Base-by-base conservation (phyloP, 2,329 filamentous ascomycete species). In the Microcera coccophila region DNA sequence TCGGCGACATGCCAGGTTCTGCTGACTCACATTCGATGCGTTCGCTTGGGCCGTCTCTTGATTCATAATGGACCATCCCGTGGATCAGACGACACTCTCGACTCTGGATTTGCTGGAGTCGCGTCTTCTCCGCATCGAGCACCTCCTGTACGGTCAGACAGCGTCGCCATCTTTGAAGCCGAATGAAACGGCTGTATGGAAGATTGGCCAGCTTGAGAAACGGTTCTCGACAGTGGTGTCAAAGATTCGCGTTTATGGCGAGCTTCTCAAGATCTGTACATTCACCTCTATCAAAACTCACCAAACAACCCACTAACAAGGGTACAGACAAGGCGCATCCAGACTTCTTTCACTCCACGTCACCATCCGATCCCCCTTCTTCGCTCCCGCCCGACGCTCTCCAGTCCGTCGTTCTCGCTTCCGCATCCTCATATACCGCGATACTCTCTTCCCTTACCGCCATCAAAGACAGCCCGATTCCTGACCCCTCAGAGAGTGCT, bases 211-310 rank as follows among this genome's bases (percentile, higher is more conserved):
- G 29, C 68, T 82, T 1, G 77, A 82, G 52, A 69, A 68, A 39
- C 75, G 76, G 19, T 78, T 82, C 55, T 65, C 69, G 12, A 59
- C 62, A 22, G 65, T 82, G 5, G 51, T 76, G 5, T 73, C 74
- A 21, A 68, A 69, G 39, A 65, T 77, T 24, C 74, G 76, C 38
- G 76, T 79, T 41, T 82, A 82, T 50, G 72, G 69, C 20, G 78
- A 82, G 52, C 68, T 83, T 5, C 66, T 83, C 28, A 76, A 75
- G 55, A 78, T 82, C 19, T 80, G 79, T 82, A 71, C 36, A 39
- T 10, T 19, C 9, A 14, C 12, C 15, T 8, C 15, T 5, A 17
- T 17, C 29, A 28, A 9, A 22, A 15, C 9, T 28, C 19, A 28
- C 36, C 19, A 29, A 2, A 24, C 37, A 12, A 26, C 22, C 12